Evolutionary conservation across 805 yeast genomes (phyloP), one percentile per base, ranked within the genome.

Genomic region (Clavispora santaluciae): DNA sequence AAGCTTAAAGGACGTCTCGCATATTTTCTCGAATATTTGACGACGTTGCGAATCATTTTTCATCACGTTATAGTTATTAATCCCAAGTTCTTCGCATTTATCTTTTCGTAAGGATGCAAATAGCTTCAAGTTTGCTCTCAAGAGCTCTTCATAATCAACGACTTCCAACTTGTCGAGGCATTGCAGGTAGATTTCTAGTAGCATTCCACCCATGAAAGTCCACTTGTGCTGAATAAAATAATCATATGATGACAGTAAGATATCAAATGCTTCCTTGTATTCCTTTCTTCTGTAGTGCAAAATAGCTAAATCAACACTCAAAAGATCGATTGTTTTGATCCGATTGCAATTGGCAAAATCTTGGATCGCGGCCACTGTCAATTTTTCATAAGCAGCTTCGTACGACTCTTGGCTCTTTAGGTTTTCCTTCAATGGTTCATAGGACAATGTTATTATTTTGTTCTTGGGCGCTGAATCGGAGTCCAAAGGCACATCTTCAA

Each of bases 271-370:
- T 33, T 75, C 73, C 26, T 72, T 70, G 50, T 77, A 83, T 24
- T 84, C 71, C 3, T 73, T 63, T 22, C 68, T 64, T 48, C 76
- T 78, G 55, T 76, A 81, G 44, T 83, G 80, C 13, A 88, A 60
- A 9, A 84, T 56, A 0, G 95, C 96, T 39, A 88, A 71, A 48
- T 91, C 96, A 6, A 86, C 77, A 1, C 90, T 80, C 12, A 93
- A 66, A 4, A 82, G 68, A 52, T 86, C 90, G 6, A 85, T 81
- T 0, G 87, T 73, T 46, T 91, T 73, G 12, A 79, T 73, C 42
- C 87, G 70, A 12, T 58, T 60, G 3, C 84, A 74, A 1, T 56
- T 47, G 4, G 75, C 70, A 47, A 76, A 83, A 34, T 75, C 75
- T 13, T 64, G 63, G 13, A 81, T 75, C 0, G 82, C 76, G 0